These are phyloP conservation scores for Lathyrus oleraceus DNA, from an alignment of 306 rosid genomes.

Conservation along the genomic window DNA sequence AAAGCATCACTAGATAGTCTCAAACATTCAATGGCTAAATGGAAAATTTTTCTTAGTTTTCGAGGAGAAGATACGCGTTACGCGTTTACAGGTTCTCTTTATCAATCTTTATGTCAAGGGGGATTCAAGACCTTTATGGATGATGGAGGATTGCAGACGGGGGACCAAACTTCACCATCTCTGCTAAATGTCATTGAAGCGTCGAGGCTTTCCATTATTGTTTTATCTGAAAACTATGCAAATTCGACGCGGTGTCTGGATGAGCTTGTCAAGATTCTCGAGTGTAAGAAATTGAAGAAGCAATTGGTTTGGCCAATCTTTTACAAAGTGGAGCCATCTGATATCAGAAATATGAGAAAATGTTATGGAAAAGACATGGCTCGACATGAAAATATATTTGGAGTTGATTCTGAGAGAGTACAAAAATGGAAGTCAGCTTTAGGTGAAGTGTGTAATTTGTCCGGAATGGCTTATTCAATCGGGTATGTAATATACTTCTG, in stretches of 20 bases:
- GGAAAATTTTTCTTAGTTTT: constrained; percentile 4
- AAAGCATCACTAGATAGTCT: constrained; percentile 13
- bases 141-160: not conserved
- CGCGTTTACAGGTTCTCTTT: constrained; percentile 3
- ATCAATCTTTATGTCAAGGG: not conserved
- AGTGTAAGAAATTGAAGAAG: constrained; percentile 12
- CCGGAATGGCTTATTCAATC: not conserved
- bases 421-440: constrained; percentile 23
- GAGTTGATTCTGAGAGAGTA: not conserved
- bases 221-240: constrained; percentile 29
- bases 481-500: constrained; percentile 22
- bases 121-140: constrained; percentile 25
- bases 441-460: not conserved
- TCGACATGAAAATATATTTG: not conserved
- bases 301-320: constrained; percentile 33
- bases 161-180: constrained; percentile 2
- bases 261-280: constrained; percentile 27
- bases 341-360: not conserved
- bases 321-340: constrained; percentile 24
- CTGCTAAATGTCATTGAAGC: constrained; percentile 8
- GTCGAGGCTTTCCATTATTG: constrained; percentile 7
- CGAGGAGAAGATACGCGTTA: constrained; percentile 10
- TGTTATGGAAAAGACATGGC: not conserved
- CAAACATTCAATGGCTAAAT: constrained; percentile 1
- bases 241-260: constrained; percentile 24